Base-by-base conservation (phyloP, 257 asterid genomes). In the Haberlea rhodopensis region DNA sequence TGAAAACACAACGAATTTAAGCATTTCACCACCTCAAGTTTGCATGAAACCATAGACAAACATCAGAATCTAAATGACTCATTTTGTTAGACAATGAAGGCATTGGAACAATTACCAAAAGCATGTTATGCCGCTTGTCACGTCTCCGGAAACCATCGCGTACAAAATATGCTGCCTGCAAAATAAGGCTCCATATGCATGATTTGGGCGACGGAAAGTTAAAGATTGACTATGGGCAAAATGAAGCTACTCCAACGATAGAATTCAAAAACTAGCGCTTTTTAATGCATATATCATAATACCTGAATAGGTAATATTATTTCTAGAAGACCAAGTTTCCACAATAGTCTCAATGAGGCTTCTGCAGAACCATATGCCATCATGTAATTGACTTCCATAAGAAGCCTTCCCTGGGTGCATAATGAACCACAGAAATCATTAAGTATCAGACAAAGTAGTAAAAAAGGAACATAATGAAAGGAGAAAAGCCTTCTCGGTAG, bases 311-410 rank as follows among this genome's bases (percentile, higher is more conserved):
- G 97, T 71, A 89, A 73, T 63, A 89, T 83, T 70, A 85, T 67
- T 57, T 89, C 95, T 59, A 89, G 70, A 71, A 89, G 91, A 68
- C 95, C 95, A 63, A 83, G 76, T 80, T 76, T 89, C 97, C 97
- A 89, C 69, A 87, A 72, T 68, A 85, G 65, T 76, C 97, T 87
- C 62, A 89, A 68, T 11, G 97, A 89, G 67, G 94, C 87, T 81
- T 87, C 97, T 0, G 90, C 94, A 20, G 97, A 87, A 31, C 97
- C 97, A 81, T 83, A 87, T 22, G 95, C 97, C 80, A 89, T 56
- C 97, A 89, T 89, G 83, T 85, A 87, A 61, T 89, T 89, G 73
- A 89, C 90, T 82, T 89, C 97, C 97, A 89, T 87, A 59, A 89
- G 86, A 66, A 89, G 84, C 81, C 97, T 87, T 66, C 91, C 91